These are phyloP conservation scores for Tylopilus orsonianus DNA, from an alignment of 1,284 basidiomycete genomes.

Conservation along the genomic window DNA sequence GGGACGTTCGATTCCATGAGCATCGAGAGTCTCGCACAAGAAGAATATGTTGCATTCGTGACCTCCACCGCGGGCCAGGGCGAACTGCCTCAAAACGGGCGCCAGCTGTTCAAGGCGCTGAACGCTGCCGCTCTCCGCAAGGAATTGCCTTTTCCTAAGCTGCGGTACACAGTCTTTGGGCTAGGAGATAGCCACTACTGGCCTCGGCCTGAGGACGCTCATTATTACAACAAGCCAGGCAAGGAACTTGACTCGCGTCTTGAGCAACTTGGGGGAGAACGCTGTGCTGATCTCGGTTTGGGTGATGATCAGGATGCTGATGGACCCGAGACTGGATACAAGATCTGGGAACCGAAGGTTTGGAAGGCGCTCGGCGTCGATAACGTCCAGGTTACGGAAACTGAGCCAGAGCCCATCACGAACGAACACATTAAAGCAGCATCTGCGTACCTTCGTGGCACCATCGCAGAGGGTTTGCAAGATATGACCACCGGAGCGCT, in stretches of 20 bases:
- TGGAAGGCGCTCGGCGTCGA: conserved; percentile 98
- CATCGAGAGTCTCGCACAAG: conserved; percentile 70
- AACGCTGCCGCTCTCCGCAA: conserved; percentile 64
- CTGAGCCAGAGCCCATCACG: conserved; percentile 95
- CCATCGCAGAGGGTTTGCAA: conserved; percentile 88
- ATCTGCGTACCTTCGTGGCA: conserved; percentile 91
- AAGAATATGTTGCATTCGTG: conserved; percentile 86
- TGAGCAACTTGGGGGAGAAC: conserved; percentile 73
- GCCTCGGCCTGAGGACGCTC: conserved; percentile 94
- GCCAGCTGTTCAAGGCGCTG: conserved; percentile 86
- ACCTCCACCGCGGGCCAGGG: conserved; percentile 99
- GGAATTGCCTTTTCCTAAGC: conserved; percentile 55
- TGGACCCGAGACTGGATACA: conserved; percentile 95
- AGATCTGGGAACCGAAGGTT: conserved; percentile 86
- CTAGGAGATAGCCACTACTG: conserved; percentile 99
- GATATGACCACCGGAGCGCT: conserved; percentile 90
- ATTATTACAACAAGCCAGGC: conserved; percentile 97
- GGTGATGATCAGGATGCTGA: conserved; percentile 99
- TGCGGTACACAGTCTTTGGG: conserved; percentile 85
- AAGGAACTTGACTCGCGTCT: conserved; percentile 88
- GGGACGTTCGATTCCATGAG: conserved; percentile 77
- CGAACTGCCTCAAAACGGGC: conserved; percentile 95
- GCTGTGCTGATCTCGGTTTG: conserved; percentile 75
- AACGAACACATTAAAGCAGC: conserved; percentile 99
- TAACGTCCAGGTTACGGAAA: conserved; percentile 84